Base-by-base conservation (phyloP, 2,329 filamentous ascomycete species). In the Aspergillus intermedius region DNA sequence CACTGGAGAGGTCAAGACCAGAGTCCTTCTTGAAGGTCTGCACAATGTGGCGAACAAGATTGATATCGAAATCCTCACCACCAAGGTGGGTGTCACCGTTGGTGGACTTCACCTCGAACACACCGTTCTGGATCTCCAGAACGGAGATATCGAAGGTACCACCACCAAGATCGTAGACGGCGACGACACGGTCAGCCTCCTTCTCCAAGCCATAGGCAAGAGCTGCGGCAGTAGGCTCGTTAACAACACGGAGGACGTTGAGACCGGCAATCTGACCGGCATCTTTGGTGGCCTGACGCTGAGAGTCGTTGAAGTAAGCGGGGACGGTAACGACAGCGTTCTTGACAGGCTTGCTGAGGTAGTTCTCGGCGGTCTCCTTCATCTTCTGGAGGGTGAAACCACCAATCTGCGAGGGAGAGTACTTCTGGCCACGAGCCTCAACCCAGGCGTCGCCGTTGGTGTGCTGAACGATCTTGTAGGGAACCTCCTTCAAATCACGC, bases 71-170 rank as follows among this genome's bases (percentile, higher is more conserved):
- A 74, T 97, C 91, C 74, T 97, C 91, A 77, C 91, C 91, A 83
- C 91, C 91, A 62, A 97, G 83, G 74, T 97, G 91, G 58, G 91
- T 97, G 72, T 97, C 91, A 84, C 91, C 91, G 74, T 95, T 95
- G 78, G 91, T 97, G 15, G 91, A 95, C 83, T 96, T 96, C 74
- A 97, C 91, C 79, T 96, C 91, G 72, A 97, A 97, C 49, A 97
- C 91, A 73, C 91, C 91, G 74, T 90, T 90, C 77, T 95, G 90
- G 68, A 97, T 96, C 77, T 95, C 90, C 13, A 97, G 86, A 54
- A 96, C 85, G 56, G 91, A 96, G 74, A 97, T 94, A 89, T 97
- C 91, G 76, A 97, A 97, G 62, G 91, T 97, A 83, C 91, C 91
- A 82, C 91, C 91, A 77, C 91, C 91, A 64, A 97, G 82, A 86